Base-by-base conservation (phyloP, 129 eudicot genomes). In the Escallonia herrerae region DNA sequence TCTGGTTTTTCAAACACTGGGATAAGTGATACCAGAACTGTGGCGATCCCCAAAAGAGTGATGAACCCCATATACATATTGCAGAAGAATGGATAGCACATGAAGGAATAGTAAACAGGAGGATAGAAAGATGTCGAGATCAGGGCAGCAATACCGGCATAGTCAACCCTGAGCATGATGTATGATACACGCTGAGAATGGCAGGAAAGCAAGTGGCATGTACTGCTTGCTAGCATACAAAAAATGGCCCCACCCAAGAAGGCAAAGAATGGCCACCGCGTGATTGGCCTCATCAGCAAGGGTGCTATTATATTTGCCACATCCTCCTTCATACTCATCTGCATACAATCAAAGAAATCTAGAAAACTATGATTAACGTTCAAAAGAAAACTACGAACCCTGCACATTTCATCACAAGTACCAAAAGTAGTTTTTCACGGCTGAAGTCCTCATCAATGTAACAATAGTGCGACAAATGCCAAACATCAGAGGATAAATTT, bases 191-290 rank as follows among this genome's bases (percentile, higher is more conserved):
- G 87, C 45, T 86, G 80, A 3, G 99, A 94, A 75, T 94, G 99
- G 43, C 99, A 94, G 2, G 90, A 89, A 62, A 94, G 83, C 56
- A 94, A 69, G 86, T 94, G 99, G 78, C 99, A 94, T 0, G 83
- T 55, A 73, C 95, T 86, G 82, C 99, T 94, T 65, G 99, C 90
- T 56, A 94, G 66, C 58, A 94, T 72, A 74, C 95, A 94, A 63
- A 89, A 89, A 97, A 94, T 94, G 62, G 97, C 99, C 4, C 99
- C 99, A 13, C 99, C 99, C 50, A 94, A 60, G 83, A 94, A 94
- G 10, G 95, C 85, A 46, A 83, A 94, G 83, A 94, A 94, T 38
- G 99, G 99, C 97, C 95, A 89, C 10, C 97, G 84, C 1, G 99
- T 94, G 39, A 89, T 94, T 60, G 96, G 99, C 48, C 90, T 74